Conservation (phyloP, 1,139 yeast genomes). For the Torulaspora pretoriensis region DNA sequence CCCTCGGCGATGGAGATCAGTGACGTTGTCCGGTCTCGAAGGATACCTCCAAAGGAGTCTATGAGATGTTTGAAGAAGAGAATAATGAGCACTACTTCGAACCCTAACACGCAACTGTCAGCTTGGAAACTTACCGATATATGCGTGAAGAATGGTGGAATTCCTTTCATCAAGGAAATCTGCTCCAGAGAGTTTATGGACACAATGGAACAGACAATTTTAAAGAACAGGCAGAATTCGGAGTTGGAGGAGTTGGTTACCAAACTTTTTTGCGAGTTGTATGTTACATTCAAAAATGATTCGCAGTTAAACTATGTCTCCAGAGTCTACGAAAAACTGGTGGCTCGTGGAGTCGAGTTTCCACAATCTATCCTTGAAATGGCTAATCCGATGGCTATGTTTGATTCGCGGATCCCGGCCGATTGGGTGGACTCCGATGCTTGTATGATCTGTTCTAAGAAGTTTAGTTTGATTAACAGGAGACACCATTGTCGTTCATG, state of each 20-base stretch:
- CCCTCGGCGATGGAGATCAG: slow-evolving; percentile 78
- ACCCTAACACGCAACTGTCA: slow-evolving; percentile 74
- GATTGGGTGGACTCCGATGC: slow-evolving; percentile 97
- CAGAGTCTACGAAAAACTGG: slow-evolving; percentile 55
- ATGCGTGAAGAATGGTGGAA: slow-evolving; percentile 91
- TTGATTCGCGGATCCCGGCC: slow-evolving; percentile 92
- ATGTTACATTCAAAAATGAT: slow-evolving; percentile 65
- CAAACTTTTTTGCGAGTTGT: slow-evolving; percentile 72
- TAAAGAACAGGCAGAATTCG: slow-evolving; percentile 39
- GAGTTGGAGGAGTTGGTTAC: slow-evolving; percentile 60
- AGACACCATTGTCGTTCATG: slow-evolving; percentile 97
- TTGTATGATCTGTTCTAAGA: slow-evolving; percentile 87
- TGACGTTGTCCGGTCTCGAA: slow-evolving; percentile 79
- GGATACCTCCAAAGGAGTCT: slow-evolving; percentile 76
- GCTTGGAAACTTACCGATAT: slow-evolving; percentile 75
- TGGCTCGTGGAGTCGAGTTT: slow-evolving; percentile 61
- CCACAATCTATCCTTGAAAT: slow-evolving; percentile 49
- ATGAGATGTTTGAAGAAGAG: slow-evolving; percentile 80
- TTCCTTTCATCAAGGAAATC: slow-evolving; percentile 73
- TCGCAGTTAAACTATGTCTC: slow-evolving; percentile 63
- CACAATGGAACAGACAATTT: slow-evolving; percentile 47
- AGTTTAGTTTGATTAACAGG: slow-evolving; percentile 77
- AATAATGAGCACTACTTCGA: slow-evolving; percentile 52
- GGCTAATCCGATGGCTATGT: slow-evolving; percentile 38
- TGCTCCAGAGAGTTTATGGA: slow-evolving; percentile 87